phyloP scores from a whole-genome alignment of 2,329 filamentous ascomycete genomes.

The Penicillium sp. region DNA sequence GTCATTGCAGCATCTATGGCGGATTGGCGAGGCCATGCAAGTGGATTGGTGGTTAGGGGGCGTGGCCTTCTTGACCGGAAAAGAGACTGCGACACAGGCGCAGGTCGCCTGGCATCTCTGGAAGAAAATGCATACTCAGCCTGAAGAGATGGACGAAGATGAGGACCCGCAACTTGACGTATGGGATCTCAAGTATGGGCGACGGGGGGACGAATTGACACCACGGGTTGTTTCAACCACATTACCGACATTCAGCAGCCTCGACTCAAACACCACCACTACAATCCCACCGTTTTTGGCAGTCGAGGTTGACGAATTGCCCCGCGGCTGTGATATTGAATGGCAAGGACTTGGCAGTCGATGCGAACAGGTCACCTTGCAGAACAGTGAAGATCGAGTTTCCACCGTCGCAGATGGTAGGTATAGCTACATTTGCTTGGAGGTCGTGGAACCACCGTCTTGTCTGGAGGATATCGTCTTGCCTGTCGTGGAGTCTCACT shows the following conservation, averaged over 20 bases:
- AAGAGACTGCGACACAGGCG: conserved; percentile 33
- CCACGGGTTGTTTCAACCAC: conserved; percentile 19
- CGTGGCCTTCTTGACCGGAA: conserved; percentile 63
- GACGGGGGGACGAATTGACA: conserved; percentile 45
- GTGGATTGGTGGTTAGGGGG: conserved; percentile 70
- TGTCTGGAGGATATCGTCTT: conserved; percentile 22
- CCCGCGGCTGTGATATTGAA: conserved; percentile 68
- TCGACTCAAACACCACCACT: conserved; percentile 13
- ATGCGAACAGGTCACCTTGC: conserved; percentile 27
- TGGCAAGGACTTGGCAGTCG: conserved; percentile 69
- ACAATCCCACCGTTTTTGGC: conserved; percentile 63
- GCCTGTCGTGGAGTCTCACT: conserved; percentile 20
- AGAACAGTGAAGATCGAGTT: conserved; percentile 15
- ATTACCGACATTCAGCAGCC: conserved; percentile 27
- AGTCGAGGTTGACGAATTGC: conserved; percentile 69
- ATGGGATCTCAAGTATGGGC: conserved; percentile 52
- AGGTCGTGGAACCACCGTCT: conserved; percentile 21
- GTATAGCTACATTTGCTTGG: conserved; percentile 28
- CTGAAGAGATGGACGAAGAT: conserved; percentile 27
- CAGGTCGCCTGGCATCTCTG: conserved; percentile 42
- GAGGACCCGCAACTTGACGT: conserved; percentile 44
- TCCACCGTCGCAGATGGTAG: conserved; percentile 21
- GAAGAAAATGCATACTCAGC: conserved; percentile 35
- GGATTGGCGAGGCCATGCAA: conserved; percentile 66
- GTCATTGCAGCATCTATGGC: conserved; percentile 81